Conservation (phyloP, 257 asterid genomes). For the Penstemon eatonii region DNA sequence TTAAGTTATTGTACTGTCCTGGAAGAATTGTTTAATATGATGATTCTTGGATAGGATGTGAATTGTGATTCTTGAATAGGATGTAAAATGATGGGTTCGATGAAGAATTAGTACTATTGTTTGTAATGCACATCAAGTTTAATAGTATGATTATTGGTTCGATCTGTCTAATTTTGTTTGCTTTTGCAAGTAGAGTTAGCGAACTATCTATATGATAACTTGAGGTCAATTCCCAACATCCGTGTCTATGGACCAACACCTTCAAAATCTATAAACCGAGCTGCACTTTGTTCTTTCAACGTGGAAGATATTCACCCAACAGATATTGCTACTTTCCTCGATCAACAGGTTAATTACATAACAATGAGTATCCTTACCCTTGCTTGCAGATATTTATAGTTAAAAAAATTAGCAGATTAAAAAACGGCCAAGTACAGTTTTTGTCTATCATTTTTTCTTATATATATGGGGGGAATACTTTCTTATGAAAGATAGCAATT, state of each 20-base stretch:
- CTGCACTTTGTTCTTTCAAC: constrained; percentile 90
- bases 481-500: not conserved
- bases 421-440: not conserved
- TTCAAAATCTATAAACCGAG: constrained; percentile 58
- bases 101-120: not conserved
- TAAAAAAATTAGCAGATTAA: not conserved
- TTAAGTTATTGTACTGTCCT: not conserved
- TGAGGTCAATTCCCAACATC: constrained; percentile 53
- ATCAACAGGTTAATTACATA: constrained; percentile 59
- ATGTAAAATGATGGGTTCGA: not conserved
- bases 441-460: not conserved
- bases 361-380: not conserved
- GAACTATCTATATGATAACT: constrained; percentile 57
- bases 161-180: not conserved
- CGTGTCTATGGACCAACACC: constrained; percentile 89
- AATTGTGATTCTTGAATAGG: not conserved
- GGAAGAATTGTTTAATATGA: constrained; percentile 4
- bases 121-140: constrained; percentile 7
- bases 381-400: too few species aligned
- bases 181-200: constrained; percentile 65
- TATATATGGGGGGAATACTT: not conserved
- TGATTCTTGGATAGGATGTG: not conserved
- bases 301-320: constrained; percentile 83
- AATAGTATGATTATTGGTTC: not conserved
- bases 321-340: constrained; percentile 81